Evolutionary conservation across 148 eudicot genomes (phyloP), one percentile per base, ranked within the genome.

Genomic region (Camellia granthamiana): DNA sequence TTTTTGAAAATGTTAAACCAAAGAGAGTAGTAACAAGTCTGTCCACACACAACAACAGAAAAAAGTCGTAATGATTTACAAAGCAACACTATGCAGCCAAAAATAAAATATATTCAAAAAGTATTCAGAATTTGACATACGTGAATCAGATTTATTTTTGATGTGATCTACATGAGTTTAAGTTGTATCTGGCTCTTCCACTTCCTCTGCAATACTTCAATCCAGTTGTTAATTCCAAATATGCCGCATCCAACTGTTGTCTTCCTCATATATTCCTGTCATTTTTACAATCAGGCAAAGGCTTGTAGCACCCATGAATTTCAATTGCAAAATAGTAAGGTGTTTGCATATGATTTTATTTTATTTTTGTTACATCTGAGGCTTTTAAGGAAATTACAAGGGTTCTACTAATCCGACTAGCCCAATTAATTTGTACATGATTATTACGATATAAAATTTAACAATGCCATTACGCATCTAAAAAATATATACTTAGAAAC

Each of bases 201-300:
- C 78, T 87, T 89, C 80, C 72, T 75, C 23, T 84, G 85, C 81
- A 86, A 44, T 61, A 81, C 83, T 46, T 75, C 78, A 46, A 89
- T 78, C 65, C 78, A 76, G 55, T 81, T 81, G 75, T 88, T 78
- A 58, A 77, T 78, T 70, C 81, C 85, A 69, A 88, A 84, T 74
- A 81, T 75, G 82, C 88, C 86, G 90, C 94, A 86, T 79, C 92
- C 92, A 14, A 84, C 70, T 66, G 80, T 87, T 77, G 60, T 80
- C 73, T 82, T 83, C 88, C 83, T 86, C 85, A 88, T 84, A 12
- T 85, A 79, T 46, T 88, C 97, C 91, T 92, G 93, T 86, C 86
- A 88, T 30, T 54, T 76, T 44, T 46, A 73, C 58, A 52, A 59
- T 72, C 69, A 61, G 81, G 69, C 60, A 30, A 80, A 77, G 75